Evolutionary conservation across 2,329 filamentous ascomycete genomes (phyloP).

Genomic region (Ceratocystis harringtonii): DNA sequence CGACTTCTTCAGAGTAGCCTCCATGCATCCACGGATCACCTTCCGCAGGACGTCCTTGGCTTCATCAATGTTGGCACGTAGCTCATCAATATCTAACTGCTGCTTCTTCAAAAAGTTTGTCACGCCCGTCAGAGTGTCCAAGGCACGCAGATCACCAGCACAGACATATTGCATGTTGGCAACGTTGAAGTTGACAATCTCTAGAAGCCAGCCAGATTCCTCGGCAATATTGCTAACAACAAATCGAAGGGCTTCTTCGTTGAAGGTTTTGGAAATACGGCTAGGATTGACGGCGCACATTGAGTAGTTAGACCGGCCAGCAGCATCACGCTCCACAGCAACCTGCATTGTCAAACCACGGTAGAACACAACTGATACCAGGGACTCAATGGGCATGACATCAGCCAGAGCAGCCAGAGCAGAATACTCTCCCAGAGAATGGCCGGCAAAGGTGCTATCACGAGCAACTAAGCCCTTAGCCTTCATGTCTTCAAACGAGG

Average conservation of each 20-base stretch:
- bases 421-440: constrained; percentile 96
- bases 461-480: constrained; percentile 89
- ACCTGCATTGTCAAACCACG: constrained; percentile 98
- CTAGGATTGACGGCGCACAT: constrained; percentile 99
- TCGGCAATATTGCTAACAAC: constrained; percentile 92
- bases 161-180: constrained; percentile 64
- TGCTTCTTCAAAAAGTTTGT: constrained; percentile 93
- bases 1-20: constrained; percentile 78
- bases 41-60: constrained; percentile 79
- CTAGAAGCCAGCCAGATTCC: constrained; percentile 84
- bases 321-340: constrained; percentile 86
- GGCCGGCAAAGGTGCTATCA: constrained; percentile 93
- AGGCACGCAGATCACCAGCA: constrained; percentile 52
- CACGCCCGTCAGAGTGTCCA: constrained; percentile 62
- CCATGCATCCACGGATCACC: constrained; percentile 79
- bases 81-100: constrained; percentile 90
- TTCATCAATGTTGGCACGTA: constrained; percentile 80
- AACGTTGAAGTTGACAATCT: constrained; percentile 96
- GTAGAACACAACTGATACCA: constrained; percentile 98
- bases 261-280: constrained; percentile 96
- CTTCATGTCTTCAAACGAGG: constrained; percentile 97
- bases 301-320: constrained; percentile 90
- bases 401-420: constrained; percentile 90
- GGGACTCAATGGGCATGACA: constrained; percentile 98
- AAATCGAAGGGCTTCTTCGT: constrained; percentile 91